Evolutionary conservation across 2,329 filamentous ascomycete species (phyloP), one percentile per base, ranked within the genome.

Genomic region (Mycogone perniciosa): DNA sequence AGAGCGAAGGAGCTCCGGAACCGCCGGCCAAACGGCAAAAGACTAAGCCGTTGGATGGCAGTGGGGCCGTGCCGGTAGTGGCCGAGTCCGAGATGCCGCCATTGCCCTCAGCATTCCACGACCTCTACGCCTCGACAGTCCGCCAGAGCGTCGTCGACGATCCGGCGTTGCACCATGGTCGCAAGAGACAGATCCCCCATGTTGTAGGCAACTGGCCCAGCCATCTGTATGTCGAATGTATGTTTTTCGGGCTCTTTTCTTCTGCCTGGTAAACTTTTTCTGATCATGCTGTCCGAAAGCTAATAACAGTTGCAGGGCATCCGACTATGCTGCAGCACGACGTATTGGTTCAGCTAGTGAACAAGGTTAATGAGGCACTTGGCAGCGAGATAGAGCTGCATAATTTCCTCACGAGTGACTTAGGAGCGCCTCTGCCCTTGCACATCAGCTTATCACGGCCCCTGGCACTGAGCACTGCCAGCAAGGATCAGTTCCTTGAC

Each of bases 211-310:
- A 90, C 67, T 99, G 93, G 93, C 89, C 92, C 1, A 89, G 85
- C 33, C 92, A 97, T 69, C 66, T 97, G 42, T 97, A 95, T 67
- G 75, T 96, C 51, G 92, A 97, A 72, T 99, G 93, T 95, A 76
- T 70, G 47, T 41, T 6, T 6, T 31, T 29, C 10, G 8, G 29
- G 20, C 31, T 44, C 13, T n/a, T 31, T 73, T 27, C 34, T 35
- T 34, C 49, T 33, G 37, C 13, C 7, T 20, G 20, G 7, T 26
- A 20, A 27, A 27, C 38, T 37, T 9, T 30, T 44, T 26, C 31
- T 3, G 44, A 11, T 37, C 31, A 7, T 20, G 20, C 20, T 20
- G 20, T 20, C 20, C 20, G 3, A 26, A 30, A 30, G 41, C 47
- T 46, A 33, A 41, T 40, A 41, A 30, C 27, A 33, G 38, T 9